Conservation (phyloP, 176 grass and related monocot species). For the Saccharum spontaneum region DNA sequence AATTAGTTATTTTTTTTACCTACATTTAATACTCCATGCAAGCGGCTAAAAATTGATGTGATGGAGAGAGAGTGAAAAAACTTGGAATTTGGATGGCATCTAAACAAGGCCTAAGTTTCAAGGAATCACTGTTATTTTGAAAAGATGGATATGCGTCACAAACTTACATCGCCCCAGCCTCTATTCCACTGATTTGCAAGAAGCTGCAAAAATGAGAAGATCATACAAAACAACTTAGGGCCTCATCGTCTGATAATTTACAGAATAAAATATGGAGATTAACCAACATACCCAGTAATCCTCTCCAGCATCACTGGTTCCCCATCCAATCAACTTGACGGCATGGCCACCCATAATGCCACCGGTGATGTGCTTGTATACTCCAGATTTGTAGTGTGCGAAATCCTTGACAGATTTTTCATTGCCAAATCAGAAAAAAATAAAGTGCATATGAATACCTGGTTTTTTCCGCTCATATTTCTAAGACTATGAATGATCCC, state of each 20-base stretch:
- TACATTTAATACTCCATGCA: too few species aligned
- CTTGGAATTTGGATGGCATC: too few species aligned
- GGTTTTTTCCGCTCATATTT: neutral
- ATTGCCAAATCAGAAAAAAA: conserved; percentile 25
- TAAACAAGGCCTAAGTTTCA: too few species aligned
- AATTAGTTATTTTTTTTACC: too few species aligned
- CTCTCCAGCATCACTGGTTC: conserved; percentile 79
- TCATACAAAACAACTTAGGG: conserved; percentile 6
- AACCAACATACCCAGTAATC: conserved; percentile 83
- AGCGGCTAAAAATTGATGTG: too few species aligned
- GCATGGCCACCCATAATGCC: conserved; percentile 81
- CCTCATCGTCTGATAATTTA: conserved; percentile 4
- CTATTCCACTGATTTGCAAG: conserved; percentile 97
- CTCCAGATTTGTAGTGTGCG: conserved; percentile 95
- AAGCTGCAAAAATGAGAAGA: conserved; percentile 55
- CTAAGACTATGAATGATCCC: neutral
- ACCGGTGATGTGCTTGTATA: conserved; percentile 88
- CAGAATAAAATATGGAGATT: neutral
- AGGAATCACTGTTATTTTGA: neutral
- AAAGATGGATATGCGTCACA: neutral
- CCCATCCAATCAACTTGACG: conserved; percentile 93
- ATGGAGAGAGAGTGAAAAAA: too few species aligned
- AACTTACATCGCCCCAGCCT: conserved; percentile 95
- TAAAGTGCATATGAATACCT: neutral
- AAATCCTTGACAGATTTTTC: conserved; percentile 61